A percentile compares a stretch with the other conserved stretches of the same genome.
Evolutionary conservation across 1,139 yeast species (phyloP).

Genomic region (Yamadazyma dendronema): DNA sequence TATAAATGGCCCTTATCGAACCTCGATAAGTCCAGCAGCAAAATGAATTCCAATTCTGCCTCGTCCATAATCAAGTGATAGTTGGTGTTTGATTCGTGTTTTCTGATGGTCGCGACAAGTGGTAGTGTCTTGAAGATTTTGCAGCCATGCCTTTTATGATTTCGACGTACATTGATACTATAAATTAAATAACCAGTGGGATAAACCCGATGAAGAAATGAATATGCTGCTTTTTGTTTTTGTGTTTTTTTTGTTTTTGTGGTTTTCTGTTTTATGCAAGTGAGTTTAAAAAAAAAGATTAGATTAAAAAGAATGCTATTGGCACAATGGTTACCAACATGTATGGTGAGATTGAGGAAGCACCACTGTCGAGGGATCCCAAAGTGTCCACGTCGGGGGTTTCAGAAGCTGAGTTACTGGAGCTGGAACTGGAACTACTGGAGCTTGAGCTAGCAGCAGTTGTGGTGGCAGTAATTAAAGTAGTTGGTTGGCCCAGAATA

Average conservation of each 20-base stretch:
- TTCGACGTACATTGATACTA: too few relatives aligned
- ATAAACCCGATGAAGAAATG: too few relatives aligned
- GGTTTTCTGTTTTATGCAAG: not conserved
- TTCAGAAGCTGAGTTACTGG: constrained; percentile 1
- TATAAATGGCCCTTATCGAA: constrained; percentile 23
- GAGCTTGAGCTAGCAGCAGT: constrained; percentile 1
- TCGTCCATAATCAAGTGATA: too few relatives aligned
- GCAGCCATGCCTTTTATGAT: not conserved
- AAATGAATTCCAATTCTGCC: constrained; percentile 17
- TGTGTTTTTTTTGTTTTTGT: too few relatives aligned
- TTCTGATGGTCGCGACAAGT: too few relatives aligned
- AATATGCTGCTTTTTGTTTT: too few relatives aligned
- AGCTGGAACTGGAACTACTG: not conserved
- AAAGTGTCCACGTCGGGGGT: not conserved
- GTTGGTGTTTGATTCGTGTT: not conserved
- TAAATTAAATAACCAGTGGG: too few relatives aligned
- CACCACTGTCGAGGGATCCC: constrained; percentile 9
- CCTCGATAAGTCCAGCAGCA: constrained; percentile 9
- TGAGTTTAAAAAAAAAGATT: too few relatives aligned
- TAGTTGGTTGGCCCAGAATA: not conserved
- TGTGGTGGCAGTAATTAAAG: constrained; percentile 1
- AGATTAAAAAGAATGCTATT: constrained; percentile 3
- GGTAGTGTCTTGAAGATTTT: too few relatives aligned
- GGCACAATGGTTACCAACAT: constrained; percentile 4
- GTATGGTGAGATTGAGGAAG: constrained; percentile 4